Conservation (phyloP, 2,329 filamentous ascomycete species). For the Amphichorda felina region DNA sequence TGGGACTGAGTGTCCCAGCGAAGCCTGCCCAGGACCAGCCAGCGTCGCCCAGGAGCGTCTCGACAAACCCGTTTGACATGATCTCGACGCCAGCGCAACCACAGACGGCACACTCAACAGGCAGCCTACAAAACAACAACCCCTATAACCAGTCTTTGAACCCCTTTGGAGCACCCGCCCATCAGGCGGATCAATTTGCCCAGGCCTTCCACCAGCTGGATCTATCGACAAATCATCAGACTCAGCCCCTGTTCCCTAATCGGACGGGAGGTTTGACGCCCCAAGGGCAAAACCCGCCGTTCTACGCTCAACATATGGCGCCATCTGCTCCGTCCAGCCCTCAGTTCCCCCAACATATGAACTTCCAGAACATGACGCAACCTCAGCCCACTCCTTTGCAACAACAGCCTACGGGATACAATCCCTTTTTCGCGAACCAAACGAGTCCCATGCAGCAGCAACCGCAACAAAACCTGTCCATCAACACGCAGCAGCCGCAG, state of each 20-base stretch:
- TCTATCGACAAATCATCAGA: conserved; percentile 35
- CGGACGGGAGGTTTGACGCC: conserved; percentile 51
- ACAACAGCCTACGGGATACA: conserved; percentile 29
- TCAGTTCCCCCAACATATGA: conserved; percentile 24
- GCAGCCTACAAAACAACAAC: conserved; percentile 45
- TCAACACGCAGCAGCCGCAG: conserved; percentile 25
- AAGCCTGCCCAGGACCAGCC: conserved; percentile 14
- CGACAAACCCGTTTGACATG: conserved; percentile 59
- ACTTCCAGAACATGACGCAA: conserved; percentile 32
- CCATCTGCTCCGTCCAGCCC: conserved; percentile 28
- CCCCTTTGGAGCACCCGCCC: conserved; percentile 49
- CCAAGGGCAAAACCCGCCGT: conserved; percentile 23
- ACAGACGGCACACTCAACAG: conserved; percentile 54
- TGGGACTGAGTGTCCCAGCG: conserved; percentile 18
- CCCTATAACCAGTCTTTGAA: conserved; percentile 48
- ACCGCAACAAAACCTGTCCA: conserved; percentile 23
- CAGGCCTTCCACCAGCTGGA: conserved; percentile 68
- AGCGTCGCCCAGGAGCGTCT: conserved; percentile 30
- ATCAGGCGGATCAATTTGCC: conserved; percentile 35
- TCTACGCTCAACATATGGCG: conserved; percentile 30
- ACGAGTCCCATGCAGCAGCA: conserved; percentile 9
- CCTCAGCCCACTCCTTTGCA: conserved; percentile 23
- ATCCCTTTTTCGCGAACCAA: conserved; percentile 36
- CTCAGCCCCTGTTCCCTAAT: conserved; percentile 55
- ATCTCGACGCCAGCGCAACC: conserved; percentile 35